Conservation (phyloP, 106 monocot genomes). For the Alisma plantagoaquatica region DNA sequence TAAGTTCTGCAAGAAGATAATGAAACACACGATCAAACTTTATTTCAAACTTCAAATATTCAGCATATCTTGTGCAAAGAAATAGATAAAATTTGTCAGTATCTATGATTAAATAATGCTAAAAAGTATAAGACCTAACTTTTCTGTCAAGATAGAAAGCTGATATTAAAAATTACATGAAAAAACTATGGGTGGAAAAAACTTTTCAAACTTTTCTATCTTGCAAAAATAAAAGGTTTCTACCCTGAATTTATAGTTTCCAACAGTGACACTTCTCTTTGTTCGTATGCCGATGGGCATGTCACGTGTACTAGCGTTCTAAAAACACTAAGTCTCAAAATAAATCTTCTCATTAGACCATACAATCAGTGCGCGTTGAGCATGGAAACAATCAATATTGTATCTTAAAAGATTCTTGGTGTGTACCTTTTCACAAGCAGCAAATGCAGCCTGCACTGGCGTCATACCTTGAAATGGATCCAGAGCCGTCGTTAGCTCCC, state of each 20-base stretch:
- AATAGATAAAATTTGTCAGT: background rate
- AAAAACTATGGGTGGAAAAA: too few species aligned
- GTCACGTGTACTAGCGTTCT: too few species aligned
- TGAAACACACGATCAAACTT: background rate
- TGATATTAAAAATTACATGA: too few species aligned
- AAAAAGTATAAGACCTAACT: background rate
- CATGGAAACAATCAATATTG: too few species aligned
- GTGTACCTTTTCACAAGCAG: constrained; percentile 70
- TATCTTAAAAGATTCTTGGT: background rate
- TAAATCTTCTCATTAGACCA: background rate
- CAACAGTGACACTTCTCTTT: too few species aligned
- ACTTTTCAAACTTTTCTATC: too few species aligned
- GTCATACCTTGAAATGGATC: constrained; percentile 90
- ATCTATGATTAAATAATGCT: background rate
- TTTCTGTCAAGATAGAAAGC: too few species aligned
- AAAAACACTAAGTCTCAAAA: background rate
- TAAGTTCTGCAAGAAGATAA: constrained; percentile 39
- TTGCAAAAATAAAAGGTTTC: too few species aligned
- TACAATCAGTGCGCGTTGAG: background rate
- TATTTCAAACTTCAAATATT: background rate
- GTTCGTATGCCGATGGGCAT: too few species aligned
- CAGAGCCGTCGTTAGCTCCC: constrained; percentile 78
- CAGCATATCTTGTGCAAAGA: background rate
- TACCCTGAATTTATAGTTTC: too few species aligned
- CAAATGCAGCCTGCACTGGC: constrained; percentile 82